Base-by-base conservation (phyloP, 2,329 filamentous ascomycete species). In the Ceratocystis variospora region DNA sequence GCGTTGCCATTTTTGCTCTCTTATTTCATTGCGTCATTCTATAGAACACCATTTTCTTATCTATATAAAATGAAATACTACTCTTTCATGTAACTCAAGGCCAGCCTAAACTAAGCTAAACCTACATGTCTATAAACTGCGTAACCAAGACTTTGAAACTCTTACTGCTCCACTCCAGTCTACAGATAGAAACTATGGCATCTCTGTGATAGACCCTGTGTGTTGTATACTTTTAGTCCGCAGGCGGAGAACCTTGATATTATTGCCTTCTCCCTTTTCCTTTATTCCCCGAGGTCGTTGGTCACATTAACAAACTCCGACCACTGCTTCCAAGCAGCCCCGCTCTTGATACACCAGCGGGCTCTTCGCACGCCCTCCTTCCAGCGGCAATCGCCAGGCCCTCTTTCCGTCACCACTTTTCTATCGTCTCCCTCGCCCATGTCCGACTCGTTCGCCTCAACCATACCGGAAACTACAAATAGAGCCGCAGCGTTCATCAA, bases 321-420 rank as follows among this genome's bases (percentile, higher is more conserved):
- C 85, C 94, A 93, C 76, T 91, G 86, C 73, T 80, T 86, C 80
- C 89, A 86, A n/a, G 93, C 90, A 74, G 87, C 85, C 61, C 93
- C 91, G 74, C 90, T 96, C 76, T 86, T 83, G 61, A 99, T 83
- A 10, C 90, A 90, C 89, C 90, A 95, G 71, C 87, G 85, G 17
- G 94, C 94, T 73, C 90, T 83, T 71, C 93, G 81, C 15, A 96
- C 84, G 64, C 93, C 94, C 74, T 96, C 93, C 78, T 96, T 99
- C 94, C 94, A 99, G 72, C 93, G 83, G 67, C 89, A 84, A 15
- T 89, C 89, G 10, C 88, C 92, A 4, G 92, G 92, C 0, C 94
- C 93, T 61, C 87, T 80, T 74, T 97, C 92, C 17, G 78, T 84
- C 69, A 96, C 83, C 61, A 96, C 90, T 53, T 86, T 80, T 0